phyloP scores from a whole-genome alignment of 768 basidiomycete species.

The Sarcodon aspratus region DNA sequence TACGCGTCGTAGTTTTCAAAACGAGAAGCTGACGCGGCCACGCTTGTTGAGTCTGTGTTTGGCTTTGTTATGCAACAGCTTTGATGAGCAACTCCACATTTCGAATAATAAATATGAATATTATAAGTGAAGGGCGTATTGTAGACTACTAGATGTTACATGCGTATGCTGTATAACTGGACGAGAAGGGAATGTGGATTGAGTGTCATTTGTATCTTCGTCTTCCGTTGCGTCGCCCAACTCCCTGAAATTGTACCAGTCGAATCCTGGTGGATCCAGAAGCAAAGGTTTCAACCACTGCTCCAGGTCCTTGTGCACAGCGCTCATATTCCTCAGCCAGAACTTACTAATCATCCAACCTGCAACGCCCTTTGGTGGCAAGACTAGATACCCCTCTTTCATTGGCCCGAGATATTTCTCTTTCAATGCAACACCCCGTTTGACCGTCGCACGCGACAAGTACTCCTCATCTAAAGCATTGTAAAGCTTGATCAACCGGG shows the following conservation, averaged over 20 bases:
- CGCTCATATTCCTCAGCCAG: slow-evolving; percentile 38
- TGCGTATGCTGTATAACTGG: neutral
- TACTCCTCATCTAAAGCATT: slow-evolving; percentile 49
- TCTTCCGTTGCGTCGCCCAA: slow-evolving; percentile 51
- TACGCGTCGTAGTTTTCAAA: too few species aligned
- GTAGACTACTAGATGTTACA: neutral
- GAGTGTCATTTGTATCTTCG: slow-evolving; percentile 3
- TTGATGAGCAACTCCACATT: neutral
- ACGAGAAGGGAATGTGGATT: too few species aligned
- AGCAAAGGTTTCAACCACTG: slow-evolving; percentile 31
- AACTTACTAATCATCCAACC: slow-evolving; percentile 69
- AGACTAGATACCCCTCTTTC: slow-evolving; percentile 37
- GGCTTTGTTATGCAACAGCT: neutral
- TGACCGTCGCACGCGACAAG: slow-evolving; percentile 8
- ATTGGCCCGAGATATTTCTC: slow-evolving; percentile 40
- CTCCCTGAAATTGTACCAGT: slow-evolving; percentile 34
- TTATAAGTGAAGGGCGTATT: neutral
- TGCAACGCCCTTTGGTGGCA: slow-evolving; percentile 55
- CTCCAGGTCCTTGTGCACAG: slow-evolving; percentile 35
- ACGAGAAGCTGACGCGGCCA: slow-evolving; percentile 27
- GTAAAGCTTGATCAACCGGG: slow-evolving; percentile 49
- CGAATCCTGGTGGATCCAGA: slow-evolving; percentile 34
- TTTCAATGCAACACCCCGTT: slow-evolving; percentile 45
- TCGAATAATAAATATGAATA: neutral
- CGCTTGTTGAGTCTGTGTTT: neutral